phyloP scores from a whole-genome alignment of 2,329 filamentous ascomycete species.

The Tolypocladium ophioglossoides region DNA sequence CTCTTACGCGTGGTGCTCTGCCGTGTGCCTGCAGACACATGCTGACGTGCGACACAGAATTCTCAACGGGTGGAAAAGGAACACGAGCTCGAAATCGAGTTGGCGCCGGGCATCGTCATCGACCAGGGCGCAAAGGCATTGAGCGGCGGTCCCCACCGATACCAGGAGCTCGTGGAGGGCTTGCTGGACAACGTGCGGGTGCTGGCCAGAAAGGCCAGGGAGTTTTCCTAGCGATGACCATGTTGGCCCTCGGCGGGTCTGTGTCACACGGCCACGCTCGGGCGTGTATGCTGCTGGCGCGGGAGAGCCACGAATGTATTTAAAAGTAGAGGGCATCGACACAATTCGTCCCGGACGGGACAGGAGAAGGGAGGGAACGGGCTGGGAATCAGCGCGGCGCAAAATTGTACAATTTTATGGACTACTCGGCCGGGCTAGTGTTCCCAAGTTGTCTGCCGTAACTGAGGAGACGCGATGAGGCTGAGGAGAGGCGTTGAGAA shows the following conservation, averaged over 20 bases:
- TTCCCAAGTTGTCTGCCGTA: no score
- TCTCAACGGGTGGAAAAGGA: conserved; percentile 45
- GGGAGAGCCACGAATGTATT: background rate
- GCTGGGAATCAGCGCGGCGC: background rate
- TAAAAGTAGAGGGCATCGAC: background rate
- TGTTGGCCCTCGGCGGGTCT: background rate
- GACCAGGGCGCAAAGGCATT: conserved; percentile 52
- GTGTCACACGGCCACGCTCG: background rate
- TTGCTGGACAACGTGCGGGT: conserved; percentile 64
- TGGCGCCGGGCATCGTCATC: conserved; percentile 52
- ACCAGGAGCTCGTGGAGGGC: conserved; percentile 58
- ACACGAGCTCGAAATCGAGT: conserved; percentile 73
- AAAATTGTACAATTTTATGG: background rate
- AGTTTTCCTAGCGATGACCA: conserved; percentile 10
- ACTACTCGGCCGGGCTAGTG: no score
- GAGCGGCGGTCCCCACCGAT: conserved; percentile 43
- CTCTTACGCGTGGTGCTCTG: conserved; percentile 1
- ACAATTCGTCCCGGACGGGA: background rate
- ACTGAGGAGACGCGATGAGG: no score
- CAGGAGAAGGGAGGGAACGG: background rate
- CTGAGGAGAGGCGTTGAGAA: no score
- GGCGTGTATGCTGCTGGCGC: background rate
- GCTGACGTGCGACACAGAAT: conserved; percentile 17
- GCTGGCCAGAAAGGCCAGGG: conserved; percentile 35
- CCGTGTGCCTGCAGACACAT: background rate